Base-by-base conservation (phyloP, 495 filamentous ascomycete genomes). In the Oidiodendron maius region DNA sequence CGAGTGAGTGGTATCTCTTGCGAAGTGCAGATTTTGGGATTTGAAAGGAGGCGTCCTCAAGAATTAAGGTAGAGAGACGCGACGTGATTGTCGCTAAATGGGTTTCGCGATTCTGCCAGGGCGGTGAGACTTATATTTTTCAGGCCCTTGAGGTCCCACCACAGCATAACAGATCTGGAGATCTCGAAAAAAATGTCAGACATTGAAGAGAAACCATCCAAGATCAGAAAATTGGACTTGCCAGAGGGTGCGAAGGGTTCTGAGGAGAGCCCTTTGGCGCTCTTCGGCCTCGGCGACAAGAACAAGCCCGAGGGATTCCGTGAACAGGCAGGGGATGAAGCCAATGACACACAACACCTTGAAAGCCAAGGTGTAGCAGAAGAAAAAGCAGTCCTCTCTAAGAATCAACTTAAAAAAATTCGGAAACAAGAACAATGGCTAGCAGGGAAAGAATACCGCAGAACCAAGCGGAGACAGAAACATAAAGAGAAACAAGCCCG, bases 321-420 rank as follows among this genome's bases (percentile, higher is more conserved):
- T 13, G 23, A 13, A 2, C 23, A 37, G 4, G 20, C 25, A 17
- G 18, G 28, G 39, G 32, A 36, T 15, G 22, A 15, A 21, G 41
- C 24, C 23, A 39, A 51, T 26, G 20, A 24, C 40, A 8, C 24
- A 15, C 8, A 18, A 3, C 24, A 50, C 38, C 22, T 9, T 11
- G 28, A 16, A 13, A 40, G 30, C 16, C 35, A 50, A 8, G 10
- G 52, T 16, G 44, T 38, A 37, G 45, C 52, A 24, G 39, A 51
- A 40, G 61, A 55, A 22, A 37, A 48, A 25, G 65, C 66, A 1
- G 55, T 56, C 24, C 54, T 87, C 26, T 95, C 93, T 11, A 98
- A 96, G 55, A 91, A 80, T 53, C 82, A 88, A 52, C 63, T 80
- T 39, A 95, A 91, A 64, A 89, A 86, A 57, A 68, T 88, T 21